Percentiles rank a stretch among this genome's conserved stretches.
phyloP scores from a whole-genome alignment of 129 eudicot genomes.

The carrot (Daucus carota) region DH1_v3.0 NC_030381.2:51129501-51130000 shows the following conservation, averaged over 20 bases:
- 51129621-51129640: conserved; percentile 80
- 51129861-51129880: conserved; percentile 64
- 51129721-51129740: conserved; percentile 52
- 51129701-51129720: not conserved
- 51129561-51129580: conserved; percentile 78
- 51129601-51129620: conserved; percentile 89
- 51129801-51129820: conserved; percentile 83
- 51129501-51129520: conserved; percentile 61
- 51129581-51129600: conserved; percentile 71
- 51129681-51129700: not conserved
- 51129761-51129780: conserved; percentile 47
- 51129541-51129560: conserved; percentile 77
- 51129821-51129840: conserved; percentile 68
- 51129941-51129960: conserved; percentile 88
- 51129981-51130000: conserved; percentile 2
- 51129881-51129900: conserved; percentile 63
- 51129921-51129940: conserved; percentile 82
- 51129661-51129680: not conserved
- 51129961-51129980: conserved; percentile 59
- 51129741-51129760: conserved; percentile 62
- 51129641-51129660: not conserved
- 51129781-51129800: conserved; percentile 93
- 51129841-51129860: conserved; percentile 89
- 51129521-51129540: conserved; percentile 70
- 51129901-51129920: conserved; percentile 97